These are phyloP conservation scores for Xylaria sp. DNA, from an alignment of 2,329 filamentous ascomycete genomes.

Conservation along the genomic window DNA sequence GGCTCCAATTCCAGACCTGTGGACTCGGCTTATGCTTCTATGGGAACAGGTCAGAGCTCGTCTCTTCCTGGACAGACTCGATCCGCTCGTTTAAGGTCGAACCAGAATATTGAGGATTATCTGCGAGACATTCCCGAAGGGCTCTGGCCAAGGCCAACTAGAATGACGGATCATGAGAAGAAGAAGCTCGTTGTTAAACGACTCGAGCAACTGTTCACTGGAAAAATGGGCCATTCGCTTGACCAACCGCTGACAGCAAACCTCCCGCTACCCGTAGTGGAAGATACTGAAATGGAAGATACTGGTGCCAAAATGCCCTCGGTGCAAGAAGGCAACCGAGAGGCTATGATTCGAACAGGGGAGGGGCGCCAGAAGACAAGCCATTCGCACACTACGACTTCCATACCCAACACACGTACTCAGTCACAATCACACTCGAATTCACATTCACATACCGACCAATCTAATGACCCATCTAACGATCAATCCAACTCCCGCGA, in stretches of 20 bases:
- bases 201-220: constrained; percentile 84
- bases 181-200: constrained; percentile 80
- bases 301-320: constrained; percentile 21
- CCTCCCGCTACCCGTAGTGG: constrained; percentile 43
- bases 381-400: constrained; percentile 56
- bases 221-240: constrained; percentile 62
- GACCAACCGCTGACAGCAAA: constrained; percentile 50
- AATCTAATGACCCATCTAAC: constrained; percentile 60
- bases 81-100: constrained; percentile 54
- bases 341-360: constrained; percentile 59
- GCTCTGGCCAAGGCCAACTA: constrained; percentile 68
- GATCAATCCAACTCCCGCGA: constrained; percentile 59
- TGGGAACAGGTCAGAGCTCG: constrained; percentile 63
- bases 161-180: constrained; percentile 77
- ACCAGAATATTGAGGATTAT: constrained; percentile 74
- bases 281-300: constrained; percentile 47
- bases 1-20: constrained; percentile 64
- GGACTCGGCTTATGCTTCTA: constrained; percentile 75
- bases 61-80: constrained; percentile 51
- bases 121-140: constrained; percentile 77
- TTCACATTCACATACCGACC: constrained; percentile 56
- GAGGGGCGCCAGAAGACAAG: constrained; percentile 53
- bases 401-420: constrained; percentile 55
- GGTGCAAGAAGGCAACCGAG: constrained; percentile 54
- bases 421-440: constrained; percentile 55